A percentile compares a stretch with the other conserved stretches of the same genome.
phyloP scores from a whole-genome alignment of 495 filamentous ascomycete species.

The Penicillium ochrochloron region DNA sequence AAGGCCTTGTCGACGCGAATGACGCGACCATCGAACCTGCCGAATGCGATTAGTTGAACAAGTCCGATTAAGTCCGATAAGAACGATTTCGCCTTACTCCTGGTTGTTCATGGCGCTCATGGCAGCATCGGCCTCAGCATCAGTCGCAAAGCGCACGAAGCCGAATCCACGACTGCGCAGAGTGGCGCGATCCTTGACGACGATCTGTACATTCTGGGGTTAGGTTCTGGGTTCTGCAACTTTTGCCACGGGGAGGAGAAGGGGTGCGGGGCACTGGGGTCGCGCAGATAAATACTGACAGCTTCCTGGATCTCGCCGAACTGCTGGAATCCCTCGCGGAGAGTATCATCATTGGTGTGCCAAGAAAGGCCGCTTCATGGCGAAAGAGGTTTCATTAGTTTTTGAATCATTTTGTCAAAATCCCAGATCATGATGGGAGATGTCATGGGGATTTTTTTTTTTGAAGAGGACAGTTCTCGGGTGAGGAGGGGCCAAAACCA shows the following conservation, averaged over 20 bases:
- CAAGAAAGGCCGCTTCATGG: constrained; percentile 84
- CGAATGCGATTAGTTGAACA: not conserved
- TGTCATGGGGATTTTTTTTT: not conserved
- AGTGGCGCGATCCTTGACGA: constrained; percentile 97
- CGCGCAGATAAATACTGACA: constrained; percentile 57
- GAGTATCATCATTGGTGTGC: constrained; percentile 88
- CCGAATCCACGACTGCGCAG: constrained; percentile 95
- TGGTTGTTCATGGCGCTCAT: constrained; percentile 88
- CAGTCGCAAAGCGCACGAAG: constrained; percentile 85
- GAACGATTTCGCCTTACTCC: constrained; percentile 65
- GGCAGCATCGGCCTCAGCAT: constrained; percentile 81
- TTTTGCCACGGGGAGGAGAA: constrained; percentile 3
- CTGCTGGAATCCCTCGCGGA: constrained; percentile 86
- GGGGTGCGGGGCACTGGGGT: constrained; percentile 3
- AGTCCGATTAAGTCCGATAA: not conserved
- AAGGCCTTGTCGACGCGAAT: constrained; percentile 98
- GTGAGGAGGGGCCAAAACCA: constrained; percentile 11
- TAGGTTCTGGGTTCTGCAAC: constrained; percentile 14
- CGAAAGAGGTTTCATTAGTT: constrained; percentile 17
- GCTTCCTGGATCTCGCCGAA: constrained; percentile 91
- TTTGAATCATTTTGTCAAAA: constrained; percentile 5
- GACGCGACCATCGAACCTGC: constrained; percentile 90
- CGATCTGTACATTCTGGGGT: constrained; percentile 63
- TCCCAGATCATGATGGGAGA: not conserved
- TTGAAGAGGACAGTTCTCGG: not conserved